These are phyloP conservation scores for Pulveroboletus sp. DNA, from an alignment of 1,284 basidiomycete genomes.

Conservation along the genomic window DNA sequence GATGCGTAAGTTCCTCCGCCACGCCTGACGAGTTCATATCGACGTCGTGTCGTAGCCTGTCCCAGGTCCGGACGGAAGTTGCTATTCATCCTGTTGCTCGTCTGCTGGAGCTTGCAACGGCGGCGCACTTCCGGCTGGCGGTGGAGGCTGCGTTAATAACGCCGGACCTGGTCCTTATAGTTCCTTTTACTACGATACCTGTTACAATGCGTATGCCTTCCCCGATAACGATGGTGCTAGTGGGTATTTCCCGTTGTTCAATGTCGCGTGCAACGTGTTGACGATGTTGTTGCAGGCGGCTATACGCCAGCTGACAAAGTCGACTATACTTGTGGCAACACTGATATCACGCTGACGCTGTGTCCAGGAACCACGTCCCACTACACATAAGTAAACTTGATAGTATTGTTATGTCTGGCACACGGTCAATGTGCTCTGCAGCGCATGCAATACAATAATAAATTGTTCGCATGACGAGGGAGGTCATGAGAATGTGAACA, in stretches of 20 bases:
- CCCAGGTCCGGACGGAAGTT: slow-evolving; percentile 27
- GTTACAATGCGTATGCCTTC: slow-evolving; percentile 35
- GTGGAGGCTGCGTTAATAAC: slow-evolving; percentile 34
- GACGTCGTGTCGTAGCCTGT: slow-evolving; percentile 36
- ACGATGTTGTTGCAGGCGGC: slow-evolving; percentile 16
- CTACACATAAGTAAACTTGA: background rate
- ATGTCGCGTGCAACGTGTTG: too few species aligned
- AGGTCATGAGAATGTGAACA: background rate
- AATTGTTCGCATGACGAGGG: background rate
- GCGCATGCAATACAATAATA: slow-evolving; percentile 3
- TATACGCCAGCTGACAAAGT: slow-evolving; percentile 32
- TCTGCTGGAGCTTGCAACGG: slow-evolving; percentile 23
- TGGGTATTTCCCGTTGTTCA: too few species aligned
- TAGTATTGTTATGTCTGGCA: background rate
- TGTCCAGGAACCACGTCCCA: slow-evolving; percentile 32
- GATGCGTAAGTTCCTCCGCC: slow-evolving; percentile 31
- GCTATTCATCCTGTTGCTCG: slow-evolving; percentile 37
- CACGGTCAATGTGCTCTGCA: background rate
- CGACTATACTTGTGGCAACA: slow-evolving; percentile 35
- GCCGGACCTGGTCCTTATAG: slow-evolving; percentile 35
- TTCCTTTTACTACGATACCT: slow-evolving; percentile 32
- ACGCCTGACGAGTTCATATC: too few species aligned
- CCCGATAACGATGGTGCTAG: slow-evolving; percentile 37
- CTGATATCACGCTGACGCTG: slow-evolving; percentile 36
- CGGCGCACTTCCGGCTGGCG: slow-evolving; percentile 32